Conservation (phyloP, 164 flowering plant genomes). For the Aristolochia californica region DNA sequence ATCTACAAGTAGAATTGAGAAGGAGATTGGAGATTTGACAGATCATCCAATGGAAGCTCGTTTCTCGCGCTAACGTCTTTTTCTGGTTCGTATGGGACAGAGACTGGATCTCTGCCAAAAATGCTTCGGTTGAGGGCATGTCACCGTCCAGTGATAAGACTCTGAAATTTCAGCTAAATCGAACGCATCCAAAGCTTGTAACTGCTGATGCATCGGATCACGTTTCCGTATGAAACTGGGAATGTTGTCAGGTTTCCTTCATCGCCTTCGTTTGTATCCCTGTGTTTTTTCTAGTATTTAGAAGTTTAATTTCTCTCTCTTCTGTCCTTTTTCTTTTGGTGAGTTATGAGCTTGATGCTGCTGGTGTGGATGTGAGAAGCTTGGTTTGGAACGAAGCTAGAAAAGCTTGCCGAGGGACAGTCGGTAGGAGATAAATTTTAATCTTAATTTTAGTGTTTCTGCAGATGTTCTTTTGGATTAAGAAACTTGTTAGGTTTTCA, state of each 20-base stretch:
- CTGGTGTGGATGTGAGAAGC: slow-evolving; percentile 93
- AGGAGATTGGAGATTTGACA: too few relatives aligned
- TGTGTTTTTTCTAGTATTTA: not conserved
- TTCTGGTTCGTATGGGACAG: too few relatives aligned
- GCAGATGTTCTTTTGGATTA: too few relatives aligned
- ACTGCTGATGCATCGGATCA: slow-evolving; percentile 95
- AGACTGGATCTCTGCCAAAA: slow-evolving; percentile 2
- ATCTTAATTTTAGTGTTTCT: not conserved
- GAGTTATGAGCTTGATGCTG: slow-evolving; percentile 90
- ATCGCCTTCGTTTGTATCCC: not conserved
- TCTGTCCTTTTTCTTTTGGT: slow-evolving; percentile 25
- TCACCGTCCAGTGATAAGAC: slow-evolving; percentile 74
- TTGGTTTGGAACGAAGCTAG: slow-evolving; percentile 92
- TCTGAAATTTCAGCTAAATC: slow-evolving; percentile 84
- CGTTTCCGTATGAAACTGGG: slow-evolving; percentile 99
- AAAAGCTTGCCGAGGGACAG: slow-evolving; percentile 99
- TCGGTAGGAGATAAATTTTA: slow-evolving; percentile 36
- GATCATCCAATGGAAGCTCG: too few relatives aligned
- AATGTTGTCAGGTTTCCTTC: slow-evolving; percentile 70
- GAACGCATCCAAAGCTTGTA: slow-evolving; percentile 97
- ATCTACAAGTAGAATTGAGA: too few relatives aligned
- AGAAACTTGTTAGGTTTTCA: too few relatives aligned
- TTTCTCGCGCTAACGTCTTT: too few relatives aligned
- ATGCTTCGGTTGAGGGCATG: slow-evolving; percentile 83
- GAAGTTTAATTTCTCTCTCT: too few relatives aligned